phyloP scores from a whole-genome alignment of 2,329 filamentous ascomycete genomes.

The Colletotrichum orchidophilum region DNA sequence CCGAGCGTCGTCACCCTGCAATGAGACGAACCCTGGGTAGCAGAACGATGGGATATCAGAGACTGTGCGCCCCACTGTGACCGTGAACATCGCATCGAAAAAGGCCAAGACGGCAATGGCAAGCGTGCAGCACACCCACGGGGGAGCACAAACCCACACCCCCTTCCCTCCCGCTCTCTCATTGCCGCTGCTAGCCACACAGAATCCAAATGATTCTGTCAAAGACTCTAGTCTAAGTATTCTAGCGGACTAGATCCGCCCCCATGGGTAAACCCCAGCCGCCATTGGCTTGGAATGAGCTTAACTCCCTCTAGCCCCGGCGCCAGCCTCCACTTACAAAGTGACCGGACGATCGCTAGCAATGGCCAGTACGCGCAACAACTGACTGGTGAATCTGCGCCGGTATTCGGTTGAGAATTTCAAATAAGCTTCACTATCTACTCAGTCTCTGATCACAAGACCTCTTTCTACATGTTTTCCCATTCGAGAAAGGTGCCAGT shows the following conservation, averaged over 20 bases:
- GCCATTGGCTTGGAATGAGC: constrained; percentile 1
- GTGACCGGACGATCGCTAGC: neutral
- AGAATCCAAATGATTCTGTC: neutral
- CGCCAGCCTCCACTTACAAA: neutral
- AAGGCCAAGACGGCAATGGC: constrained; percentile 21
- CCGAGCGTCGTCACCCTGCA: neutral
- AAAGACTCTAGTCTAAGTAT: too few species aligned
- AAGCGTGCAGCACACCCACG: neutral
- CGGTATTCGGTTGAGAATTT: neutral
- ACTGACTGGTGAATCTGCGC: too few species aligned
- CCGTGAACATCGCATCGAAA: constrained; percentile 19
- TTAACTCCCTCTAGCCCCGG: neutral
- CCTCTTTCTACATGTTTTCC: too few species aligned
- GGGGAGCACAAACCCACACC: neutral
- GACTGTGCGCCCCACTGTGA: neutral
- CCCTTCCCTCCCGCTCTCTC: too few species aligned
- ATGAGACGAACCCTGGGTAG: constrained; percentile 11
- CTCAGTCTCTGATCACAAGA: neutral
- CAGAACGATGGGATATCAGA: neutral
- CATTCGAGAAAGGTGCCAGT: neutral
- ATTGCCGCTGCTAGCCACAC: neutral
- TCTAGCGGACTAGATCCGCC: neutral
- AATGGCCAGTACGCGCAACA: neutral
- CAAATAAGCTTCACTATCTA: neutral
- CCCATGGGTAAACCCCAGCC: neutral